Percentiles rank a stretch among this genome's conserved stretches.
These are phyloP conservation scores for Blastomyces parvus DNA, from an alignment of 2,329 filamentous ascomycete species.

Conservation along the genomic window DNA sequence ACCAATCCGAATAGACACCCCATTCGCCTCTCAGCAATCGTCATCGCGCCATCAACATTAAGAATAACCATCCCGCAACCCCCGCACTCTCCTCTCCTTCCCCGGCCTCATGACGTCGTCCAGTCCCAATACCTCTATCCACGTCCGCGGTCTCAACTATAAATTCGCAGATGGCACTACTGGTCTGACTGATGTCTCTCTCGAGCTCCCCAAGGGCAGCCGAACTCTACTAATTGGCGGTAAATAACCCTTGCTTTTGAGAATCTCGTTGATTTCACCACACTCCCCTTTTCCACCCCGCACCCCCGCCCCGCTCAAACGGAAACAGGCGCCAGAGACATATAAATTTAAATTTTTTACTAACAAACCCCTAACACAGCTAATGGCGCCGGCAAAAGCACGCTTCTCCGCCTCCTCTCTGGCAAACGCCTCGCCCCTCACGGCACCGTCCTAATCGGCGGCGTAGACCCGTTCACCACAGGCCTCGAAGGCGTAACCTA, in stretches of 20 bases:
- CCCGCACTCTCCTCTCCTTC: not conserved
- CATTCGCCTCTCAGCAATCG: not conserved
- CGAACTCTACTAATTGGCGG: conserved; percentile 86
- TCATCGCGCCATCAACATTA: not conserved
- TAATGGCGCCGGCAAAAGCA: conserved; percentile 96
- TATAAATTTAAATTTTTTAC: not conserved
- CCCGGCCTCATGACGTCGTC: conserved; percentile 5
- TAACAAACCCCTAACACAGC: conserved; percentile 37
- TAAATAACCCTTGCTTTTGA: conserved; percentile 25
- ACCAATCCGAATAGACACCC: not conserved
- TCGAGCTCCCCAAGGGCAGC: conserved; percentile 70
- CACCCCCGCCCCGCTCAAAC: not conserved
- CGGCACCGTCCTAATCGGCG: conserved; percentile 64
- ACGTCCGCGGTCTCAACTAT: conserved; percentile 71
- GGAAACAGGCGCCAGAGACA: not conserved
- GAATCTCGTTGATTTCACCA: too few relatives aligned
- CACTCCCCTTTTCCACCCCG: not conserved
- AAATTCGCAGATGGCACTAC: conserved; percentile 74
- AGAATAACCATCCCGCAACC: not conserved
- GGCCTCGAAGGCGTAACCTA: conserved; percentile 91
- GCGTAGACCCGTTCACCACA: conserved; percentile 84
- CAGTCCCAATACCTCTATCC: conserved; percentile 49
- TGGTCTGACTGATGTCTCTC: conserved; percentile 64
- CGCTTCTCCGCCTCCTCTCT: conserved; percentile 82
- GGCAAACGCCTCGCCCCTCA: conserved; percentile 85